A percentile compares a stretch with the other conserved stretches of the same genome.
phyloP scores from a whole-genome alignment of 495 filamentous ascomycete species.

The Tuber brumale region DNA sequence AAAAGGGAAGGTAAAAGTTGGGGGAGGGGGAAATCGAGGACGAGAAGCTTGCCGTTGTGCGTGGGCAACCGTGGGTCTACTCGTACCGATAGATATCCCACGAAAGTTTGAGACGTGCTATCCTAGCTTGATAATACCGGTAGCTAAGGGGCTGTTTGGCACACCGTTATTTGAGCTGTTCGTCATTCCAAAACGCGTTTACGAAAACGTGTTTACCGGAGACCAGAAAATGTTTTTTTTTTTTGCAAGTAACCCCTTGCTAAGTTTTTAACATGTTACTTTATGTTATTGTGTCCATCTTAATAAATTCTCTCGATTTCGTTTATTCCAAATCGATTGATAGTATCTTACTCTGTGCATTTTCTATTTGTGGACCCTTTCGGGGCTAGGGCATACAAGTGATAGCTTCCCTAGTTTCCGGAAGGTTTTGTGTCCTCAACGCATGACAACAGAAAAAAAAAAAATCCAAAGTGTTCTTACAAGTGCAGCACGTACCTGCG shows the following conservation, averaged over 20 bases:
- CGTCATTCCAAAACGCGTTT: no score
- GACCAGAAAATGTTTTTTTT: no score
- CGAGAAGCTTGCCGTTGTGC: no score
- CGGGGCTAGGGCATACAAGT: neutral
- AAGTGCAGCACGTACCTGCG: neutral
- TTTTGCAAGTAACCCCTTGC: no score
- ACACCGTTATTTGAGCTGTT: no score
- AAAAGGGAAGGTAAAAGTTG: no score
- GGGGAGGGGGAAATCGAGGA: no score
- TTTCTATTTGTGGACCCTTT: conserved; percentile 8
- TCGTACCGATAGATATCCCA: neutral
- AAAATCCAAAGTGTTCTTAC: neutral
- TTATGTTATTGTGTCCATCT: neutral
- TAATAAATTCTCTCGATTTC: neutral
- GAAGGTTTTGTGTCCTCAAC: conserved; percentile 37
- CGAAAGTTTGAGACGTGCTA: neutral
- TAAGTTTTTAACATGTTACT: no score
- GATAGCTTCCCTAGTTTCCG: conserved; percentile 24
- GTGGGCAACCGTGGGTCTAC: neutral
- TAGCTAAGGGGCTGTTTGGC: no score
- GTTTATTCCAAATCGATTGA: neutral
- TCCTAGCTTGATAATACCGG: no score
- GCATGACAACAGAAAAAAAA: neutral
- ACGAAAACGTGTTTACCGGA: no score
- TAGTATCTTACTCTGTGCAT: conserved; percentile 16